Conservation (phyloP, 768 basidiomycete genomes). For the Tubosaeta brunneosetosa region DNA sequence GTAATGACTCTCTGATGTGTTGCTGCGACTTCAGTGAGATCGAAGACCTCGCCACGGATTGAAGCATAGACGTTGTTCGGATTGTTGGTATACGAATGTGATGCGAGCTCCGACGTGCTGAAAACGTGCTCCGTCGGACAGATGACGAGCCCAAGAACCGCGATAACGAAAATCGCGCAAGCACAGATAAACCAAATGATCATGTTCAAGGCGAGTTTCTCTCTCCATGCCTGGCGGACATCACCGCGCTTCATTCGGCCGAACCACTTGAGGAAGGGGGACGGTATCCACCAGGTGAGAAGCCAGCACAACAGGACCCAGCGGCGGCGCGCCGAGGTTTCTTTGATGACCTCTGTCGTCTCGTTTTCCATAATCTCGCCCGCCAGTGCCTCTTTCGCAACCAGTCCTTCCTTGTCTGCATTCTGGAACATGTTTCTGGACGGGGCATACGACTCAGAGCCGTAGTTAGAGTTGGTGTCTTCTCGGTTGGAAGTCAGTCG, state of each 20-base stretch:
- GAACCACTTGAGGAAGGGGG: conserved; percentile 56
- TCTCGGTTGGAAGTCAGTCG: conserved; percentile 74
- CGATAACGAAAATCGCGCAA: conserved; percentile 91
- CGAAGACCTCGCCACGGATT: conserved; percentile 94
- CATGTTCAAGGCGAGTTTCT: conserved; percentile 92
- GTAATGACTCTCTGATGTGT: conserved; percentile 64
- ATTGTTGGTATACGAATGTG: conserved; percentile 56
- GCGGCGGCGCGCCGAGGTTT: conserved; percentile 69
- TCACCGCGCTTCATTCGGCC: conserved; percentile 95
- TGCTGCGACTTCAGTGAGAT: conserved; percentile 62
- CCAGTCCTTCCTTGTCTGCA: conserved; percentile 63
- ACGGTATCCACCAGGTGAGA: conserved; percentile 90
- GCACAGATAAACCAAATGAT: conserved; percentile 93
- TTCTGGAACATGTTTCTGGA: conserved; percentile 95
- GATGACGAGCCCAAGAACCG: conserved; percentile 79
- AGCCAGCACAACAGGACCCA: conserved; percentile 90
- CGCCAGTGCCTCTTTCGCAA: conserved; percentile 79
- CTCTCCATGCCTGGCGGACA: conserved; percentile 94
- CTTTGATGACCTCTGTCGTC: conserved; percentile 82
- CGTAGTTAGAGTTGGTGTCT: conserved; percentile 75
- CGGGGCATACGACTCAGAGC: conserved; percentile 91
- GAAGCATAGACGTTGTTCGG: conserved; percentile 77
- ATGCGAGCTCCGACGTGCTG: conserved; percentile 67
- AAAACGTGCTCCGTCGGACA: conserved; percentile 95
- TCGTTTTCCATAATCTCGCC: conserved; percentile 86